Percentiles rank a stretch among this genome's conserved stretches.
phyloP scores from a whole-genome alignment of 768 basidiomycete genomes.

The Clathrus columnatus region DNA sequence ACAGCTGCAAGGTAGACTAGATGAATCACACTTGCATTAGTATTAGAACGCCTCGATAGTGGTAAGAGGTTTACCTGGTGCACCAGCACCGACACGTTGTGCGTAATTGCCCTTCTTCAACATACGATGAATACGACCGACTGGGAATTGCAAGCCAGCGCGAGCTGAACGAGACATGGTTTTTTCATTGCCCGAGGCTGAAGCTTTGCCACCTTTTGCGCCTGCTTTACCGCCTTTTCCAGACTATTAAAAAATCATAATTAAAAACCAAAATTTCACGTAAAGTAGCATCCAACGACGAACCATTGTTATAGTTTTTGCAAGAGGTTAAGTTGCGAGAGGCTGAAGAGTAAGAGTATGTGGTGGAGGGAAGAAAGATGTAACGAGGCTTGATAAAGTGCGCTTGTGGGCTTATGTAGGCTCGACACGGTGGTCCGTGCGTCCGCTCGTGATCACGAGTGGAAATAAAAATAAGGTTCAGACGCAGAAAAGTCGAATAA shows the following conservation, averaged over 20 bases:
- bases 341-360: not conserved
- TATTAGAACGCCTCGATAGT: not conserved
- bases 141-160: slow-evolving; percentile 65
- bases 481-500: not conserved
- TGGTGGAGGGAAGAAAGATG: not conserved
- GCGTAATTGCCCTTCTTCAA: slow-evolving; percentile 68
- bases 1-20: slow-evolving; percentile 78
- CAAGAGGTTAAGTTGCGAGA: not conserved
- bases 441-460: not conserved
- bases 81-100: slow-evolving; percentile 59
- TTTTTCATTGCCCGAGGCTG: slow-evolving; percentile 32
- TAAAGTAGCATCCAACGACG: not conserved
- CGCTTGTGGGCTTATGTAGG: not conserved
- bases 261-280: not conserved
- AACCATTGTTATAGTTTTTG: not conserved
- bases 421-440: slow-evolving; percentile 5
- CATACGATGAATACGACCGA: slow-evolving; percentile 74
- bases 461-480: slow-evolving; percentile 9
- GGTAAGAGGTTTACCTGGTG: slow-evolving; percentile 40
- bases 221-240: slow-evolving; percentile 45
- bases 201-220: slow-evolving; percentile 26
- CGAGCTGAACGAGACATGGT: slow-evolving; percentile 58
- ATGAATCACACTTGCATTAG: not conserved
- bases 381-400: not conserved
- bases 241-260: slow-evolving; percentile 28